These are phyloP conservation scores for Nigrospora osmanthi DNA, from an alignment of 2,329 filamentous ascomycete genomes.

Conservation along the genomic window DNA sequence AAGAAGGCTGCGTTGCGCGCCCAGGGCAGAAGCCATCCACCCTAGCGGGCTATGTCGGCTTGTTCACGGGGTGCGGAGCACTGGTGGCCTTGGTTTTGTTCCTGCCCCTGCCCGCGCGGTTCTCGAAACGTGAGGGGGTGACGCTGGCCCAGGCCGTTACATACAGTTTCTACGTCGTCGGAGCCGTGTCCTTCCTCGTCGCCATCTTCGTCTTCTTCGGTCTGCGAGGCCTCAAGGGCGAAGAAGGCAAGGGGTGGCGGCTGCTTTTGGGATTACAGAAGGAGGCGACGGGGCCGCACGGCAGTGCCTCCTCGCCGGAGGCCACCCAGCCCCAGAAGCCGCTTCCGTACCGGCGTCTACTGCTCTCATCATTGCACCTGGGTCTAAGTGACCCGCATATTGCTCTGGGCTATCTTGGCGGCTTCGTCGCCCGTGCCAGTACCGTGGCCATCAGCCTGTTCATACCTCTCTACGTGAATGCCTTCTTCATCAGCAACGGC, in stretches of 20 bases:
- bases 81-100: constrained; percentile 77
- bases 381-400: constrained; percentile 72
- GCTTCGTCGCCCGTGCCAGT: constrained; percentile 89
- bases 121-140: constrained; percentile 62
- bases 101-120: constrained; percentile 76
- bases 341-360: constrained; percentile 50
- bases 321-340: constrained; percentile 14
- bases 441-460: constrained; percentile 94
- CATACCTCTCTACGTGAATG: constrained; percentile 86
- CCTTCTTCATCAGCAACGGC: constrained; percentile 76
- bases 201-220: constrained; percentile 73
- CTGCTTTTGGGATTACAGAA: constrained; percentile 38
- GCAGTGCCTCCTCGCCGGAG: not conserved
- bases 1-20: constrained; percentile 8
- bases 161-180: constrained; percentile 84
- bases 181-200: constrained; percentile 61
- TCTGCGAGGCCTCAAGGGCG: constrained; percentile 59
- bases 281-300: constrained; percentile 4
- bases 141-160: constrained; percentile 68
- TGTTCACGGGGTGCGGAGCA: constrained; percentile 89
- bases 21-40: constrained; percentile 39
- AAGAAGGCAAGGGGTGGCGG: constrained; percentile 68
- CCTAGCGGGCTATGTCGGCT: constrained; percentile 81
- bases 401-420: constrained; percentile 80
- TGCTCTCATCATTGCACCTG: constrained; percentile 57